phyloP scores from a whole-genome alignment of 164 flowering plant genomes.

The Nymphaea thermarum region DNA sequence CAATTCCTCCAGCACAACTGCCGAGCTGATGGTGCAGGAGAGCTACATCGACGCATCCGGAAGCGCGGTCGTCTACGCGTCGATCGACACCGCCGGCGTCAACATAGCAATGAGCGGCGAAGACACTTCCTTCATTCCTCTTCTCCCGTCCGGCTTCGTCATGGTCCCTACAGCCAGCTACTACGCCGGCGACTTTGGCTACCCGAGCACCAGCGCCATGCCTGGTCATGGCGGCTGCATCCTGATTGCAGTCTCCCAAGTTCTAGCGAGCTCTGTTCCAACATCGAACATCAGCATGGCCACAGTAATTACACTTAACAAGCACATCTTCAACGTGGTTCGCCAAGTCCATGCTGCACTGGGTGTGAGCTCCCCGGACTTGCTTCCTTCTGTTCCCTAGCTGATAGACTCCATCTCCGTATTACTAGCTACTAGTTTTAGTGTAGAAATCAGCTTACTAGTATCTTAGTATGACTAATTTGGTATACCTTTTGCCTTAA shows the following conservation, averaged over 20 bases:
- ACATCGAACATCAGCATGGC: slow-evolving; percentile 65
- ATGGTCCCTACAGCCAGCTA: slow-evolving; percentile 27
- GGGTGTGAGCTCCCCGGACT: not conserved
- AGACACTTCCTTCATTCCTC: slow-evolving; percentile 81
- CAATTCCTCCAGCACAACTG: slow-evolving; percentile 69
- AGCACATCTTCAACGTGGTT: slow-evolving; percentile 55
- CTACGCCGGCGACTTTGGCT: not conserved
- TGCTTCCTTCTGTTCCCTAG: not conserved
- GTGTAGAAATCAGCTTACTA: not conserved
- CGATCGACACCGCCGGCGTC: slow-evolving; percentile 63
- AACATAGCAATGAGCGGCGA: slow-evolving; percentile 81
- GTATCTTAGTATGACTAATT: not conserved
- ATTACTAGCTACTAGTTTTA: not conserved
- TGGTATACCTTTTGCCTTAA: not conserved
- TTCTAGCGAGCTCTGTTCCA: slow-evolving; percentile 60
- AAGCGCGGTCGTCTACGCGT: slow-evolving; percentile 71
- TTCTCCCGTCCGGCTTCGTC: slow-evolving; percentile 74
- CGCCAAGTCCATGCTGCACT: slow-evolving; percentile 58
- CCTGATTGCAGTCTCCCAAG: slow-evolving; percentile 76
- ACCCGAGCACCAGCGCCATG: not conserved
- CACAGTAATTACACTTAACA: slow-evolving; percentile 58
- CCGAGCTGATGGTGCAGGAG: slow-evolving; percentile 90
- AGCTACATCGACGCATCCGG: slow-evolving; percentile 79
- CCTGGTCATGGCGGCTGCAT: slow-evolving; percentile 32
- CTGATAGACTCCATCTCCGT: not conserved